Base-by-base conservation (phyloP, 352 stramenopile species). In the Pythium rhizo-oryzae region DNA sequence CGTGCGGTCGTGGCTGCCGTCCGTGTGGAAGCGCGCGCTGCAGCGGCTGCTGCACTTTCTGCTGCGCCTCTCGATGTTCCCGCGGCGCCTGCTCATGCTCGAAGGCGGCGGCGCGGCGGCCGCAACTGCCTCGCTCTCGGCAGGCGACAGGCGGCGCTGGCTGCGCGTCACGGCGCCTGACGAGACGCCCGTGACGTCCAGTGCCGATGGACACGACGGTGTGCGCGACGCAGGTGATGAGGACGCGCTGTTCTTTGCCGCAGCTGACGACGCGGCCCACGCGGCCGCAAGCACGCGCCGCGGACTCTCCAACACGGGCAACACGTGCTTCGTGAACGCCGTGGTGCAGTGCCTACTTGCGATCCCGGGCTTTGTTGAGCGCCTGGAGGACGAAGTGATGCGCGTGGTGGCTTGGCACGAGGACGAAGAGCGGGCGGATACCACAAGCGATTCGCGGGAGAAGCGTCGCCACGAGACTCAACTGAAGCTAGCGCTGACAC, bases 291-390 rank as follows among this genome's bases (percentile, higher is more conserved):
- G 52, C 7, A 19, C n/a, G 25, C 75, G 77, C 47, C 61, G 65
- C 1, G 83, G 83, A 11, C 75, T 93, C 1, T 56, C 70, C n/a
- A 94, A 94, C 67, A 78, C 67, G 59, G 82, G 83, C 62, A 92
- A 94, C 50, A 80, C 80, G 55, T 94, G 85, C 75, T 93, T 93
- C 70, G 72, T 89, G 33, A 92, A 89, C 61, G 80, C 85, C n/a
- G 80, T 91, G 16, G 43, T 92, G 21, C 84, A 92, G 59, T 94
- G 84, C 64, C 70, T 94, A 7, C 70, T 68, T 0, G 69, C 68
- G 35, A 49, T 85, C 2, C 80, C 84, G 11, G 76, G 55, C n/a
- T 88, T 92, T 50, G 49, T 56, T 1, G 44, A 69, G 13, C 52
- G 53, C 18, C n/a, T 85, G 35, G 65, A 77, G 1, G 46, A 73